These are phyloP conservation scores for Eimeria sp. DNA, from an alignment of 169 alveolate species.

Conservation along the genomic window DNA sequence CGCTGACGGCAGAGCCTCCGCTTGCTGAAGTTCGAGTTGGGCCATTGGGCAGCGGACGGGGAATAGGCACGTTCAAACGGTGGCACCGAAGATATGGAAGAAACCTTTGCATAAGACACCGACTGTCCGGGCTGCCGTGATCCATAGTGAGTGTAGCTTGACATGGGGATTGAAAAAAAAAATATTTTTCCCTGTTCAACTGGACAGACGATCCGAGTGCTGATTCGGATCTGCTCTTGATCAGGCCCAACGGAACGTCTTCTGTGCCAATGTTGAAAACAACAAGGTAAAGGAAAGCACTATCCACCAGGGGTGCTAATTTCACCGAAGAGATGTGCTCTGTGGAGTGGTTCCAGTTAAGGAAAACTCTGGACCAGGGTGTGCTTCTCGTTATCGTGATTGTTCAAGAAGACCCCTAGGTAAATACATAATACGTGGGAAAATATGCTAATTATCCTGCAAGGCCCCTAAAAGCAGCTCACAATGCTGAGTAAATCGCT, in stretches of 20 bases:
- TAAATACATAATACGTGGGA: background rate
- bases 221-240: background rate
- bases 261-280: background rate
- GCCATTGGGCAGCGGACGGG: background rate
- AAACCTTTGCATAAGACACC: background rate
- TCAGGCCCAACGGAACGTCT: background rate
- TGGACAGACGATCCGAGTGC: background rate
- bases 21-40: background rate
- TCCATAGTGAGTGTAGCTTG: background rate
- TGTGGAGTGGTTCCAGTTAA: background rate
- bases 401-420: background rate
- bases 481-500: background rate
- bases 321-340: background rate
- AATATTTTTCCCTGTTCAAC: background rate
- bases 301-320: background rate
- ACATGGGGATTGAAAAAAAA: background rate
- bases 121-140: background rate
- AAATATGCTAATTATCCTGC: background rate
- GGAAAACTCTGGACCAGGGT: background rate
- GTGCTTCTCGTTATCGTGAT: background rate
- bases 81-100: background rate
- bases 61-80: background rate
- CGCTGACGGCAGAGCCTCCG: background rate
- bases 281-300: background rate
- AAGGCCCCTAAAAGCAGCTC: background rate